phyloP scores from a whole-genome alignment of 768 basidiomycete species.

The Pisolithus orientalis region DNA sequence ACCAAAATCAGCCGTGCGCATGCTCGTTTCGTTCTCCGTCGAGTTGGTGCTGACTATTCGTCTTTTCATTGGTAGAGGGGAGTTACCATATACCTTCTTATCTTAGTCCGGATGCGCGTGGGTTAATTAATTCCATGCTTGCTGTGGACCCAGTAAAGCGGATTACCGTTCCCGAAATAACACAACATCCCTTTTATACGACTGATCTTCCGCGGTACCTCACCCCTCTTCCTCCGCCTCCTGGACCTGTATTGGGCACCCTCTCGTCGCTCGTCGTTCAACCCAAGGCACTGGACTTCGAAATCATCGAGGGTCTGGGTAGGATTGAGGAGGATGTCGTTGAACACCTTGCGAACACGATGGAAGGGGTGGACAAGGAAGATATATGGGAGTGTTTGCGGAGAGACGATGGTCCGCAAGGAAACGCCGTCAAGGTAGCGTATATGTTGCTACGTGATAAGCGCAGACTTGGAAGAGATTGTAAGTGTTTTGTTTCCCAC shows the following conservation, averaged over 20 bases:
- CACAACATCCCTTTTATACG: slow-evolving; percentile 86
- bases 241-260: slow-evolving; percentile 70
- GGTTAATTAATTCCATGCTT: slow-evolving; percentile 84
- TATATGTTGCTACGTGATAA: slow-evolving; percentile 93
- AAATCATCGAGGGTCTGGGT: slow-evolving; percentile 88
- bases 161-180: slow-evolving; percentile 89
- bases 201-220: slow-evolving; percentile 84
- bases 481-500: slow-evolving; percentile 43
- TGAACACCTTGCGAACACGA: slow-evolving; percentile 65
- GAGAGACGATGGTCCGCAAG: slow-evolving; percentile 75
- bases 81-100: slow-evolving; percentile 80
- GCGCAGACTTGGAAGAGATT: slow-evolving; percentile 71
- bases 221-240: slow-evolving; percentile 69
- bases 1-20: slow-evolving; percentile 85
- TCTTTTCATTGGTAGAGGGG: slow-evolving; percentile 51
- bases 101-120: slow-evolving; percentile 70
- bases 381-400: slow-evolving; percentile 86
- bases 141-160: slow-evolving; percentile 92
- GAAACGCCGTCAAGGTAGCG: slow-evolving; percentile 94
- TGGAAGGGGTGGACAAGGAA: slow-evolving; percentile 71
- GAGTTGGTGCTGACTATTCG: background rate
- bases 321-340: slow-evolving; percentile 90
- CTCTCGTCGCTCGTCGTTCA: slow-evolving; percentile 68
- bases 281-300: slow-evolving; percentile 63
- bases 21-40: background rate